Conservation (phyloP, 352 stramenopile genomes). For the Halophytophthora polymorphica region DNA sequence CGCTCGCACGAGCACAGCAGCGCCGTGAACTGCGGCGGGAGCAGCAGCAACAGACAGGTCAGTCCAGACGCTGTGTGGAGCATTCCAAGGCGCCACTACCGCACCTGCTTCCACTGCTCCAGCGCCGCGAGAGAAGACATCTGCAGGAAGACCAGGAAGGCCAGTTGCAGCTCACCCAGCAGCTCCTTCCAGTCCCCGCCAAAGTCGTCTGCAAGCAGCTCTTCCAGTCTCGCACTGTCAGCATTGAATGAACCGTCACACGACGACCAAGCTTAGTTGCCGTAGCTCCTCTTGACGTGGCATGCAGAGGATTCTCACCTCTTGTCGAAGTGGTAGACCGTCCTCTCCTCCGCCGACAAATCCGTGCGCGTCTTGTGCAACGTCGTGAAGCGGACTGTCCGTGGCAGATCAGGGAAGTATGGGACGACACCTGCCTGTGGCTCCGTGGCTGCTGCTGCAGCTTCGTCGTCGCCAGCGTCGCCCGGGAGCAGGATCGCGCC, state of each 20-base stretch:
- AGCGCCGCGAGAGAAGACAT: slow-evolving; percentile 91
- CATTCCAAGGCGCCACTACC: neutral
- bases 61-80: neutral
- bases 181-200: slow-evolving; percentile 67
- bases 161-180: slow-evolving; percentile 92
- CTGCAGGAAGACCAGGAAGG: slow-evolving; percentile 92
- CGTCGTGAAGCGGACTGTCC: slow-evolving; percentile 67
- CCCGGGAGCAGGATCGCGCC: slow-evolving; percentile 65
- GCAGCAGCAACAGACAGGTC: neutral
- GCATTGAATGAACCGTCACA: slow-evolving; percentile 1
- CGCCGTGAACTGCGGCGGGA: slow-evolving; percentile 44
- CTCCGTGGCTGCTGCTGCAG: slow-evolving; percentile 11
- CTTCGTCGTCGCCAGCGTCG: slow-evolving; percentile 46
- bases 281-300: neutral
- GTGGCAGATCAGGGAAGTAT: slow-evolving; percentile 71
- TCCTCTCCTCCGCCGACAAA: slow-evolving; percentile 50
- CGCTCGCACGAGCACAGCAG: slow-evolving; percentile 63
- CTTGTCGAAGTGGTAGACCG: slow-evolving; percentile 74
- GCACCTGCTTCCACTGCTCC: slow-evolving; percentile 92
- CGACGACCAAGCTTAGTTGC: neutral
- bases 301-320: slow-evolving; percentile 35
- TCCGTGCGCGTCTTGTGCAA: slow-evolving; percentile 35
- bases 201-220: slow-evolving; percentile 39
- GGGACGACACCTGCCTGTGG: slow-evolving; percentile 35
- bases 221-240: slow-evolving; percentile 45